A percentile compares a stretch with the other conserved stretches of the same genome.
phyloP scores from a whole-genome alignment of 2,329 filamentous ascomycete genomes.

The Calonectria multiphialidica region DNA sequence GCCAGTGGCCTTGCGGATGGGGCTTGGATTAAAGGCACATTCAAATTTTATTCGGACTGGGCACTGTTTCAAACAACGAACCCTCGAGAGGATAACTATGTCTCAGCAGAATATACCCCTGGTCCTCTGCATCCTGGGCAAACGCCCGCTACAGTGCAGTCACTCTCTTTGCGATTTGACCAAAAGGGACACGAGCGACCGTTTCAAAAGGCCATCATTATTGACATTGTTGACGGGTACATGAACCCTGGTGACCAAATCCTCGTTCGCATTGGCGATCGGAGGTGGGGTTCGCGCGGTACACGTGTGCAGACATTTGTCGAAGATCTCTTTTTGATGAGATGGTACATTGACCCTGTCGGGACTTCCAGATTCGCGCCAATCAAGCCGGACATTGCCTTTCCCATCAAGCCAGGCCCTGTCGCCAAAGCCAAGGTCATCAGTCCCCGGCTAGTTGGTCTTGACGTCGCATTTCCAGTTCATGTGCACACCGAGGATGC shows the following conservation, averaged over 20 bases:
- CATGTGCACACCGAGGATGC: constrained; percentile 25
- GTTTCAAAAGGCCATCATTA: constrained; percentile 53
- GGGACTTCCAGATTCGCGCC: constrained; percentile 50
- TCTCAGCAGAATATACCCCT: constrained; percentile 48
- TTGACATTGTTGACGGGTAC: constrained; percentile 52
- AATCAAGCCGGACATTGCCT: constrained; percentile 48
- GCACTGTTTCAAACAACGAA: constrained; percentile 50
- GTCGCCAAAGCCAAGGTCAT: constrained; percentile 34
- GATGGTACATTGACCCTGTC: constrained; percentile 53
- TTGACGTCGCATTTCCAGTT: constrained; percentile 36
- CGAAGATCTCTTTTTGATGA: constrained; percentile 48
- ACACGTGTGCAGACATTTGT: constrained; percentile 51
- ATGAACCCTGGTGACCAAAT: constrained; percentile 51
- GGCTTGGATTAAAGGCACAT: constrained; percentile 53
- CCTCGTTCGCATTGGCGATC: constrained; percentile 48
- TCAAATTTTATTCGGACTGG: constrained; percentile 54
- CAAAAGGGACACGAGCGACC: constrained; percentile 53
- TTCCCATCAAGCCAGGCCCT: constrained; percentile 39
- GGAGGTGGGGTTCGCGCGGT: constrained; percentile 46
- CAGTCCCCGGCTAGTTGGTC: constrained; percentile 36
- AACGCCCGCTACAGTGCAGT: constrained; percentile 49
- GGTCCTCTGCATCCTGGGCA: constrained; percentile 43
- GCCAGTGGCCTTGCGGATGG: constrained; percentile 38
- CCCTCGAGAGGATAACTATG: constrained; percentile 45
- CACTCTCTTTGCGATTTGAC: constrained; percentile 49